These are phyloP conservation scores for Aspergillus pseudoviridinutans DNA, from an alignment of 2,329 filamentous ascomycete genomes.

Conservation along the genomic window DNA sequence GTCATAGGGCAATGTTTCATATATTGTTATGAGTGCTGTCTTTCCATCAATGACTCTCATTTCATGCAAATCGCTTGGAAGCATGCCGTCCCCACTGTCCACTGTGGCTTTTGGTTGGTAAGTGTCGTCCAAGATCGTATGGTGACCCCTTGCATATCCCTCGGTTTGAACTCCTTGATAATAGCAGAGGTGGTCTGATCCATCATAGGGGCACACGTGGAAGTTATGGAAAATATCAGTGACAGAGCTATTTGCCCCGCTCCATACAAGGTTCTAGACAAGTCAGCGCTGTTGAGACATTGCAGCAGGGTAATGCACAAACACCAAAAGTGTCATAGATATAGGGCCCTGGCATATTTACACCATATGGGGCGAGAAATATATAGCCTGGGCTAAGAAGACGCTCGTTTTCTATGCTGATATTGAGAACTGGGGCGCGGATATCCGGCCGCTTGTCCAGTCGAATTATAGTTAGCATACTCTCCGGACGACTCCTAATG, in stretches of 20 bases:
- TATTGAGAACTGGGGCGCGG: neutral
- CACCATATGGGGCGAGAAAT: slow-evolving; percentile 37
- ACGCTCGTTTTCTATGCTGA: slow-evolving; percentile 2
- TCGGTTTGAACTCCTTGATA: slow-evolving; percentile 39
- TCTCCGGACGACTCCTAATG: too few species aligned
- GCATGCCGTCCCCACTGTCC: neutral
- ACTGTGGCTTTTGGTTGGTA: slow-evolving; percentile 36
- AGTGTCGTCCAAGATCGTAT: slow-evolving; percentile 38
- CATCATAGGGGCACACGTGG: slow-evolving; percentile 35
- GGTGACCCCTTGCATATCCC: slow-evolving; percentile 38
- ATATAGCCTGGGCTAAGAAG: slow-evolving; percentile 32
- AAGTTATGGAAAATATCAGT: slow-evolving; percentile 34
- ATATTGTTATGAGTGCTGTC: neutral
- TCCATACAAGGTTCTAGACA: slow-evolving; percentile 35
- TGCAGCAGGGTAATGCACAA: neutral
- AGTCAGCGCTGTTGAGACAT: neutral
- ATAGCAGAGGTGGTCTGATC: slow-evolving; percentile 36
- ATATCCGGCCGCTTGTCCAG: neutral
- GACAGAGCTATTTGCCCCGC: slow-evolving; percentile 31
- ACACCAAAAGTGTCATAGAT: slow-evolving; percentile 39
- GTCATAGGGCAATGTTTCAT: neutral
- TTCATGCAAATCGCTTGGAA: slow-evolving; percentile 4
- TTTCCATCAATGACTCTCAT: neutral
- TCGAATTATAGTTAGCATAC: too few species aligned
- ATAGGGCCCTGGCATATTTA: slow-evolving; percentile 37